These are phyloP conservation scores for Triticum monococcum DNA, from an alignment of 176 grass and related monocot genomes.

Conservation along the genomic window DNA sequence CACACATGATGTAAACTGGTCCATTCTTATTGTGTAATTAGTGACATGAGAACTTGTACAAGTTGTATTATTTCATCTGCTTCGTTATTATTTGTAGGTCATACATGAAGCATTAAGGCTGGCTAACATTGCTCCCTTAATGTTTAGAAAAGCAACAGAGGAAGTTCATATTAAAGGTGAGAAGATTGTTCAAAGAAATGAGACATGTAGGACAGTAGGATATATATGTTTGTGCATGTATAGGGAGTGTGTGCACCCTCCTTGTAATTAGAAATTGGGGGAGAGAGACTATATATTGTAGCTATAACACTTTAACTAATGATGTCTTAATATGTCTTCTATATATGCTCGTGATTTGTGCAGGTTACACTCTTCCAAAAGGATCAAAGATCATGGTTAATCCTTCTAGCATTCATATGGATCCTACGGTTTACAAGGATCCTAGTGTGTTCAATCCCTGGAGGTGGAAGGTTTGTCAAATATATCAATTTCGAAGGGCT, in stretches of 20 bases:
- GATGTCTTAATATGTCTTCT: neutral
- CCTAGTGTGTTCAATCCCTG: constrained; percentile 51
- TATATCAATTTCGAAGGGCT: too few relatives aligned
- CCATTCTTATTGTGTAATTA: neutral
- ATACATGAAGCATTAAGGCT: constrained; percentile 48
- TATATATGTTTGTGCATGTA: too few relatives aligned
- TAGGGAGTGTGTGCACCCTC: too few relatives aligned
- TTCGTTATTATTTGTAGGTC: constrained; percentile 39
- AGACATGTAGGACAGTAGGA: neutral
- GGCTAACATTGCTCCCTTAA: constrained; percentile 43
- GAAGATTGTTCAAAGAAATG: neutral
- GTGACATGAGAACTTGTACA: neutral
- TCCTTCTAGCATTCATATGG: constrained; percentile 36
- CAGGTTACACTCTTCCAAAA: constrained; percentile 52
- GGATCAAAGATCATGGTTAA: constrained; percentile 57
- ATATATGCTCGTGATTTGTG: neutral
- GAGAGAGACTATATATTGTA: too few relatives aligned
- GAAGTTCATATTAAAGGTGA: constrained; percentile 54
- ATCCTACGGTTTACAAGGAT: constrained; percentile 45
- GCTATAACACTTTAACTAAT: neutral
- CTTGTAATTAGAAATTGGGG: too few relatives aligned
- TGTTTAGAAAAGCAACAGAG: constrained; percentile 52
- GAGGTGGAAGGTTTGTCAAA: constrained; percentile 57
- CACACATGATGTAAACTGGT: neutral
- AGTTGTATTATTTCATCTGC: neutral